phyloP scores from a whole-genome alignment of 768 basidiomycete genomes.

The Gloeophyllum trabeum region DNA sequence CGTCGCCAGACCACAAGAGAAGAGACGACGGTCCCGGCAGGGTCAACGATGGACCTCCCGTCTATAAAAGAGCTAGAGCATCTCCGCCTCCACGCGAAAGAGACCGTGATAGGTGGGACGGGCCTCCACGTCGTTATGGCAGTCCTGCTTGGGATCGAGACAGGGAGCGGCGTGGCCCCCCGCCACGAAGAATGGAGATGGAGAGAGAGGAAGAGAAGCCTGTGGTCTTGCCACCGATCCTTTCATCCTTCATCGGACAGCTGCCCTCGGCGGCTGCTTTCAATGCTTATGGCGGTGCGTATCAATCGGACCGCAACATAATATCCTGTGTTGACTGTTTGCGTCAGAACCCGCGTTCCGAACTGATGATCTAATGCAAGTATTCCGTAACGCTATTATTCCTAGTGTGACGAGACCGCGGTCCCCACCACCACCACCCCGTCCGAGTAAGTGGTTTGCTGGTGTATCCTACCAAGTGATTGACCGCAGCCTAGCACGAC shows the following conservation, averaged over 20 bases:
- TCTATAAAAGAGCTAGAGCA: slow-evolving; percentile 19
- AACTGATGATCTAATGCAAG: slow-evolving; percentile 80
- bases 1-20: slow-evolving; percentile 17
- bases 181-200: slow-evolving; percentile 24
- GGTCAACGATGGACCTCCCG: slow-evolving; percentile 1
- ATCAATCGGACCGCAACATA: slow-evolving; percentile 7
- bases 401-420: slow-evolving; percentile 46
- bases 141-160: slow-evolving; percentile 35
- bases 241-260: slow-evolving; percentile 79
- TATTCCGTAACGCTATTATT: slow-evolving; percentile 74
- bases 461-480: not conserved
- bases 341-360: slow-evolving; percentile 75
- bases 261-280: slow-evolving; percentile 66
- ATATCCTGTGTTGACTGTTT: slow-evolving; percentile 8
- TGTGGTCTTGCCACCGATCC: slow-evolving; percentile 30
- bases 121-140: slow-evolving; percentile 25
- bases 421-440: slow-evolving; percentile 38
- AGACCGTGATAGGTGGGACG: slow-evolving; percentile 32
- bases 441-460: not conserved
- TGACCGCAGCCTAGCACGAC: slow-evolving; percentile 33
- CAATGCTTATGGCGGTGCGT: slow-evolving; percentile 45
- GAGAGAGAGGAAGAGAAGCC: slow-evolving; percentile 37
- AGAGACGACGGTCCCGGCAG: not conserved
- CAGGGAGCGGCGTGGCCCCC: slow-evolving; percentile 29
- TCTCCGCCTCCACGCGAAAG: slow-evolving; percentile 28